Conservation (phyloP, 2,329 filamentous ascomycete genomes). For the Nigrospora osmanthi region DNA sequence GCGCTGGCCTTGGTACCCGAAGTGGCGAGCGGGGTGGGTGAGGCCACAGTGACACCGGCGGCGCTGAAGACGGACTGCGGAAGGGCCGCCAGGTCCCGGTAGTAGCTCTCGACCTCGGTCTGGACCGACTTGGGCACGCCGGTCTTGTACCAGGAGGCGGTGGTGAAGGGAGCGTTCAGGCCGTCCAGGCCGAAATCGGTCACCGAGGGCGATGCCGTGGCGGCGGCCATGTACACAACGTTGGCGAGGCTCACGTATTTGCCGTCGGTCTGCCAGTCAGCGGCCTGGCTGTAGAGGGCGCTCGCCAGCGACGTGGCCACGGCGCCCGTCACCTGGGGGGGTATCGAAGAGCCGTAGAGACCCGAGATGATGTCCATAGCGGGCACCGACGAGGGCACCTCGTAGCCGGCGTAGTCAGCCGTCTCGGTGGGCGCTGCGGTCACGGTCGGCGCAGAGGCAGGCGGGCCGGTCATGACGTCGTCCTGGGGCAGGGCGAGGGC, state of each 20-base stretch:
- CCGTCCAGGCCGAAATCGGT: not conserved
- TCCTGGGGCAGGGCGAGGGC: constrained; percentile 1
- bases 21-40: no score
- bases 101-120: constrained; percentile 2
- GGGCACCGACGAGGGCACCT: not conserved
- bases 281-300: constrained; percentile 4
- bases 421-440: not conserved
- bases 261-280: not conserved
- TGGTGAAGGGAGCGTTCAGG: constrained; percentile 2
- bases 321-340: constrained; percentile 3
- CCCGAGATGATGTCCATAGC: not conserved
- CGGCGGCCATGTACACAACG: constrained; percentile 1
- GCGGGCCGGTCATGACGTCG: not conserved
- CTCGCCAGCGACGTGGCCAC: constrained; percentile 5
- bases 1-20: no score
- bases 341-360: constrained; percentile 2
- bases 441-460: not conserved
- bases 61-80: no score
- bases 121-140: constrained; percentile 4
- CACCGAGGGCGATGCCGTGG: not conserved
- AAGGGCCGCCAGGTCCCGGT: not conserved
- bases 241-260: constrained; percentile 2
- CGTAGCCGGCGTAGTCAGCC: not conserved
- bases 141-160: constrained; percentile 4
- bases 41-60: no score